Percentiles rank a stretch among this genome's conserved stretches.
phyloP scores from a whole-genome alignment of 106 monocot genomes.

The Apostasia shenzhenica region DNA sequence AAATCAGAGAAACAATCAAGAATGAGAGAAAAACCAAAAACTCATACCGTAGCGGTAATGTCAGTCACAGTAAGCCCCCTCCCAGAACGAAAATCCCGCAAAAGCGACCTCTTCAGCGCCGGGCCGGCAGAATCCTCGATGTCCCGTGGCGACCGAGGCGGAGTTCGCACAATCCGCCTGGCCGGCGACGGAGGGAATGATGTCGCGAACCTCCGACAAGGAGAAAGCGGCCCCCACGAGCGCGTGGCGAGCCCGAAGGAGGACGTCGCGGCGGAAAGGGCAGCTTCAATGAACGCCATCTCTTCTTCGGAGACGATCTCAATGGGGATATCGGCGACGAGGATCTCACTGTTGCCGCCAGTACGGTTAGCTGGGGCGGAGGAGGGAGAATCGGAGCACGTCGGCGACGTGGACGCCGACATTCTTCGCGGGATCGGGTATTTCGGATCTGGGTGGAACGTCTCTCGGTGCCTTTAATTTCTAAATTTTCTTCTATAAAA shows the following conservation, averaged over 20 bases:
- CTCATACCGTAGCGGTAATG: slow-evolving; percentile 36
- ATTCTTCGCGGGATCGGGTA: too few species aligned
- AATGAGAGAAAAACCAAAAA: too few species aligned
- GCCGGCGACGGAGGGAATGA: not conserved
- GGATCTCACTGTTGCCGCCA: not conserved
- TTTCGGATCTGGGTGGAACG: too few species aligned
- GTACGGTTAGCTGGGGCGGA: too few species aligned
- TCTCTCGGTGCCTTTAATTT: too few species aligned
- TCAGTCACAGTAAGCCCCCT: slow-evolving; percentile 44
- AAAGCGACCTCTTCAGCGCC: slow-evolving; percentile 11
- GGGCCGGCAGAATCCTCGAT: slow-evolving; percentile 19
- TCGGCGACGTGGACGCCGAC: too few species aligned
- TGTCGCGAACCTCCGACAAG: not conserved
- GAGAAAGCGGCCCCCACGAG: not conserved
- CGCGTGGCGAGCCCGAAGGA: slow-evolving; percentile 4
- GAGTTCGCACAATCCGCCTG: not conserved
- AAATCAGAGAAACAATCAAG: too few species aligned
- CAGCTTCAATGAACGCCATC: slow-evolving; percentile 73
- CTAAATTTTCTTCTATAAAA: too few species aligned
- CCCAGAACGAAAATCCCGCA: slow-evolving; percentile 28
- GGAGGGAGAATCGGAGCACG: too few species aligned
- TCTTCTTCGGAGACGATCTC: slow-evolving; percentile 77
- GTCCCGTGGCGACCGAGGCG: slow-evolving; percentile 1
- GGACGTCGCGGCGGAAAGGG: slow-evolving; percentile 34
- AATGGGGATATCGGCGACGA: slow-evolving; percentile 13